Evolutionary conservation across 345 rosid genomes (phyloP).

Genomic region (Acer negundo): DNA sequence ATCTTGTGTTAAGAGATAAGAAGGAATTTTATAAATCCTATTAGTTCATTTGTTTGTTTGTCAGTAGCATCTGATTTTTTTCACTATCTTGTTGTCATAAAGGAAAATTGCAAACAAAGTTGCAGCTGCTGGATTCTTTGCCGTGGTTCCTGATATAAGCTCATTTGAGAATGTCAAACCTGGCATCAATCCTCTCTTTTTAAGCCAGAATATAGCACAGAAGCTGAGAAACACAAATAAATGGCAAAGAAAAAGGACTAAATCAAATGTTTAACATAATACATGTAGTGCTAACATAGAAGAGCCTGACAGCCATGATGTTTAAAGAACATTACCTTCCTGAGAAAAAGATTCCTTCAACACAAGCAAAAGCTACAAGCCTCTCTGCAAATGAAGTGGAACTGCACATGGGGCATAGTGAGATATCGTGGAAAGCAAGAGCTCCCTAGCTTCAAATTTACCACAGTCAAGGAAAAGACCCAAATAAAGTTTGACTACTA

Average conservation of each 20-base stretch:
- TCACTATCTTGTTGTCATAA: too few species aligned
- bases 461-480: background rate
- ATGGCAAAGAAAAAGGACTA: slow-evolving; percentile 14
- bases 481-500: slow-evolving; percentile 12
- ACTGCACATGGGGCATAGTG: slow-evolving; percentile 40
- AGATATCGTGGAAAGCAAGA: slow-evolving; percentile 6
- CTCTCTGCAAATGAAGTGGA: slow-evolving; percentile 74
- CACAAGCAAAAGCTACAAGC: slow-evolving; percentile 85
- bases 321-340: slow-evolving; percentile 62
- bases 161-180: slow-evolving; percentile 94
- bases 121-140: too few species aligned
- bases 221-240: slow-evolving; percentile 52
- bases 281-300: background rate
- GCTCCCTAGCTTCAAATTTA: slow-evolving; percentile 13
- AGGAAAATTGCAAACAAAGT: too few species aligned
- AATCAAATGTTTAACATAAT: slow-evolving; percentile 11
- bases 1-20: too few species aligned
- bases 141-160: too few species aligned
- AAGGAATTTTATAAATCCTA: too few species aligned
- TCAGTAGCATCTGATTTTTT: too few species aligned
- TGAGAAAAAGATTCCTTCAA: slow-evolving; percentile 92
- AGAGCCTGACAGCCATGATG: background rate
- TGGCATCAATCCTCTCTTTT: slow-evolving; percentile 96
- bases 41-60: too few species aligned
- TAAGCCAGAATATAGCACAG: slow-evolving; percentile 95